Evolutionary conservation across 768 basidiomycete genomes (phyloP), one percentile per base, ranked within the genome.

Genomic region (Psilocybe subaeruginosa): DNA sequence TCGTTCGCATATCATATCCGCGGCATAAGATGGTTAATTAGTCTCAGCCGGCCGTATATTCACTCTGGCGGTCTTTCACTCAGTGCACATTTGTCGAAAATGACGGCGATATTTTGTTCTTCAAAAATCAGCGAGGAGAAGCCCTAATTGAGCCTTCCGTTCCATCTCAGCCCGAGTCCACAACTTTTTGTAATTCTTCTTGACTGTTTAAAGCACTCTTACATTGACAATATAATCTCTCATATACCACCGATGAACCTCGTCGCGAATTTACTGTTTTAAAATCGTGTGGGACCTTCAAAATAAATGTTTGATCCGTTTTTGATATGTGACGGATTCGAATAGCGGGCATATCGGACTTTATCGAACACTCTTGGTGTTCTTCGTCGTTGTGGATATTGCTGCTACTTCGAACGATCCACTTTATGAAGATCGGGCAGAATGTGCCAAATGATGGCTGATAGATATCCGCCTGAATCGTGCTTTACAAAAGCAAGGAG

Each of bases 41-140:
- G 49, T 23, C 51, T 27, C 30, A 81, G 78, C 74, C 75, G 29
- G 76, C 75, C 2, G 56, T 81, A 37, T 76, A 77, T 55, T 83
- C 85, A 0, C 77, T 87, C 1, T 86, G 83, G 77, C 73, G 85
- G 33, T 83, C 85, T 0, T 87, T 87, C 69, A 86, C 83, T 7
- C 77, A 84, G 65, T 87, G 86, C 66, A 73, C 69, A 16, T 87
- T 86, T 67, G 77, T 88, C 14, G 86, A 87, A 64, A 77, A 80
- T 52, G 81, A 85, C 50, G 85, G 84, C 16, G 76, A 75, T 23
- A 74, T 87, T 58, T 68, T 86, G 8, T 86, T 86, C 68, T 86
- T 83, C 76, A 83, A 77, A 66, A 82, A 85, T 68, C 74, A 76
- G 67, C 62, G 77, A 30, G 85, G 85, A 7, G 70, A 79, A 53